Conservation (phyloP, 208 protist species). For the Leishmania major region DNA sequence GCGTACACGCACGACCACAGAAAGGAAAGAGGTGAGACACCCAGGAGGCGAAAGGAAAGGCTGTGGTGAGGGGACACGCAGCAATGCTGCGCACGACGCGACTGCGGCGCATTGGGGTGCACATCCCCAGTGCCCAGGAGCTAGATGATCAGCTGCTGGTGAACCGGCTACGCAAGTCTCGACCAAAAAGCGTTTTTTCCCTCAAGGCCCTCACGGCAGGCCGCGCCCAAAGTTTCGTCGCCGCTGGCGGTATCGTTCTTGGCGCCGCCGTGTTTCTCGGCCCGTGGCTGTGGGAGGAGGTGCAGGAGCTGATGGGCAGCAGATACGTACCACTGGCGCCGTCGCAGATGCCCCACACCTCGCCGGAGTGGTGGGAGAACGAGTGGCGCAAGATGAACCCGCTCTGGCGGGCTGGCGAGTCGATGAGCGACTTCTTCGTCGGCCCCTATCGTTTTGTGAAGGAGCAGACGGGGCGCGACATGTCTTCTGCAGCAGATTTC, state of each 20-base stretch:
- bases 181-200: conserved; percentile 30
- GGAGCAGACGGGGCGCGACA: conserved; percentile 66
- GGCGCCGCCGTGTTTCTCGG: conserved; percentile 71
- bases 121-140: conserved; percentile 33
- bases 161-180: conserved; percentile 45
- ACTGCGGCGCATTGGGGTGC: conserved; percentile 10
- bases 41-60: neutral
- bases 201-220: conserved; percentile 59
- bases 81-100: conserved; percentile 20
- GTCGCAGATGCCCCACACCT: conserved; percentile 69
- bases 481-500: conserved; percentile 67
- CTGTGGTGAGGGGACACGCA: neutral
- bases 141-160: conserved; percentile 55
- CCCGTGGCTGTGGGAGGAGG: conserved; percentile 79
- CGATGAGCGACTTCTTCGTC: conserved; percentile 57
- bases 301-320: conserved; percentile 66
- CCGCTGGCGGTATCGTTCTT: conserved; percentile 66
- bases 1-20: neutral
- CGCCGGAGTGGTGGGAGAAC: conserved; percentile 89
- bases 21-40: neutral
- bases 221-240: conserved; percentile 69
- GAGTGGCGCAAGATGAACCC: conserved; percentile 88
- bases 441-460: conserved; percentile 70
- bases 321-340: conserved; percentile 68
- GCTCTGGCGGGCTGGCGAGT: conserved; percentile 79